Base-by-base conservation (phyloP, 306 rosid species). In the Pachyrhizus erosus region DNA sequence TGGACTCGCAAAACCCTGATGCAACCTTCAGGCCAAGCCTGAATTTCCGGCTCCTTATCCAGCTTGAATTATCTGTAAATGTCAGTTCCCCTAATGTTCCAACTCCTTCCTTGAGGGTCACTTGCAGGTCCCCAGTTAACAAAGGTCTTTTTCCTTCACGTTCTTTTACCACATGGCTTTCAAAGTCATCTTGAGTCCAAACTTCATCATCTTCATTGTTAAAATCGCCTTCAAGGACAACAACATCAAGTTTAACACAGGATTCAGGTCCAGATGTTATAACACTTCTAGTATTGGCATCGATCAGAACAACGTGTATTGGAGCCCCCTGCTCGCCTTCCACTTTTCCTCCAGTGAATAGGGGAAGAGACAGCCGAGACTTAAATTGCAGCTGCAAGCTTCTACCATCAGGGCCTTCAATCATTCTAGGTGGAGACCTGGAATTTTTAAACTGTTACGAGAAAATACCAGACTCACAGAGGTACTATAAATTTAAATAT, bases 241-340 rank as follows among this genome's bases (percentile, higher is more conserved):
- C 94, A 80, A 96, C 83, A 55, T 96, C 99, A 48, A 96, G 95
- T 82, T 96, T 96, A 46, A 86, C 66, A 75, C 82, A 89, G 68
- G 95, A 90, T 86, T 92, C 97, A 77, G 91, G 92, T 51, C 98
- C 98, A 77, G 91, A 88, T 34, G 94, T 87, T 60, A 94, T 88
- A 78, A 86, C 86, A 58, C 43, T 83, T 23, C 90, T 87, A 74
- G 86, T 83, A 82, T 83, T 89, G 26, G 84, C 81, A 94, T 96
- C 99, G 79, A 90, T 40, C 82, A 96, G 86, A 77, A 96, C 97
- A 34, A 92, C 88, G 82, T 96, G 99, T 83, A 96, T 89, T 71
- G 95, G 84, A 87, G 98, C 99, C 75, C 99, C 99, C 89, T 90
- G 99, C 94, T 94, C 99, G 65, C 99, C 99, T 86, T 96, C 99